Conservation (phyloP, 345 rosid species). For the Camelina laxa region DNA sequence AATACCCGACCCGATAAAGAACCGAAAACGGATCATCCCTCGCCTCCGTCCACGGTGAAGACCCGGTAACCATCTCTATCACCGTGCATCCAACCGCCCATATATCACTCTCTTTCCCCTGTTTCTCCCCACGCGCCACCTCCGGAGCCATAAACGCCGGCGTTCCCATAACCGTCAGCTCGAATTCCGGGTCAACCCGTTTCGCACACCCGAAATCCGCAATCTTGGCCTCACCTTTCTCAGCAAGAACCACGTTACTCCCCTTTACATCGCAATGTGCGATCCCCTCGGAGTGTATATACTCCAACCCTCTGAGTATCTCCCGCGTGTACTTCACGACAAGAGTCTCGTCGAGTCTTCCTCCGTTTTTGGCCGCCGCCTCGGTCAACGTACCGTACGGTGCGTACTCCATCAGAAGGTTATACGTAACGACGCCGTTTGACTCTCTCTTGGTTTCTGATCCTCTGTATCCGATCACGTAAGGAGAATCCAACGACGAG, state of each 20-base stretch:
- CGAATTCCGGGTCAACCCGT: constrained; percentile 40
- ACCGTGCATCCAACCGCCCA: constrained; percentile 86
- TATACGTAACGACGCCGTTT: constrained; percentile 56
- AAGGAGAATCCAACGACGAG: constrained; percentile 59
- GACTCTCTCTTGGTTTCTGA: constrained; percentile 53
- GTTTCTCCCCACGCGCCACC: constrained; percentile 80
- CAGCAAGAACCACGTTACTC: constrained; percentile 59
- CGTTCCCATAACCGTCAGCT: constrained; percentile 53
- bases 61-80: constrained; percentile 82
- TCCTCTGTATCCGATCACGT: constrained; percentile 72
- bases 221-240: constrained; percentile 57
- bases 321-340: constrained; percentile 54
- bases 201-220: constrained; percentile 84
- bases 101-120: constrained; percentile 64
- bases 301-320: constrained; percentile 56
- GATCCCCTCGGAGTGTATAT: constrained; percentile 62
- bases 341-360: constrained; percentile 50
- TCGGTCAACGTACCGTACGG: constrained; percentile 64
- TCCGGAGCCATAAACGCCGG: constrained; percentile 91
- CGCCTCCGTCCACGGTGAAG: constrained; percentile 51
- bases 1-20: constrained; percentile 56
- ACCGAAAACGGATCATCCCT: constrained; percentile 49
- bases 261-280: constrained; percentile 86
- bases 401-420: constrained; percentile 73
- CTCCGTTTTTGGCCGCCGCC: constrained; percentile 46